Evolutionary conservation across 345 rosid genomes (phyloP).

Genomic region (Gossypium anomalum): DNA sequence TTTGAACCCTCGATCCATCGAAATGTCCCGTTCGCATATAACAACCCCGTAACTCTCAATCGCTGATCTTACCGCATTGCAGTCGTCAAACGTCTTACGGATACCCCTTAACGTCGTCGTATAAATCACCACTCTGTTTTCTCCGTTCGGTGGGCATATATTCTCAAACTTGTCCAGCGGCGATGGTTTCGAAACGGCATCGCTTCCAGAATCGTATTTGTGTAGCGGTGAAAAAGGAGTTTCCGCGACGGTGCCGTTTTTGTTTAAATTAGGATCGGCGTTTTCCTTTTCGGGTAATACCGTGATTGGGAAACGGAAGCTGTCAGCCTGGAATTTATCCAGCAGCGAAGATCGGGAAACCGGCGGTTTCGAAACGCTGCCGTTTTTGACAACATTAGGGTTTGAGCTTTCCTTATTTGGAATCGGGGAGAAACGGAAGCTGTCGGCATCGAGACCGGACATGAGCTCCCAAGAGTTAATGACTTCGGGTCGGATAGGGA

Average conservation of each 20-base stretch:
- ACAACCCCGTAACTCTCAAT: conserved; percentile 48
- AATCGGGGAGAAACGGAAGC: conserved; percentile 70
- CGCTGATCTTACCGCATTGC: conserved; percentile 58
- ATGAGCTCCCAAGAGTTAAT: conserved; percentile 92
- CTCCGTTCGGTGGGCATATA: conserved; percentile 59
- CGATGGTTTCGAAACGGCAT: conserved; percentile 12
- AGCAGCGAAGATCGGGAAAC: conserved; percentile 3
- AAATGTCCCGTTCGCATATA: conserved; percentile 67
- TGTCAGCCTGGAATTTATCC: conserved; percentile 46
- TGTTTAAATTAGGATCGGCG: conserved; percentile 39
- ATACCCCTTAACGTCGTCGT: conserved; percentile 76
- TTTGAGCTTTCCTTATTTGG: conserved; percentile 49
- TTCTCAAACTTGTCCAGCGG: conserved; percentile 28
- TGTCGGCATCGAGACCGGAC: conserved; percentile 77
- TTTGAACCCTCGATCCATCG: conserved; percentile 51
- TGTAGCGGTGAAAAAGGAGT: neutral
- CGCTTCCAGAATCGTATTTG: conserved; percentile 23
- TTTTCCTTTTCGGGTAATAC: conserved; percentile 51
- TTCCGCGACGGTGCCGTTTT: neutral
- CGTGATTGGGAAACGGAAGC: conserved; percentile 59
- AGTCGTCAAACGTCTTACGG: conserved; percentile 75
- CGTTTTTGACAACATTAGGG: conserved; percentile 28
- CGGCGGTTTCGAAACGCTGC: neutral
- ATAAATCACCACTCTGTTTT: conserved; percentile 59
- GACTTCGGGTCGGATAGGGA: conserved; percentile 52